These are phyloP conservation scores for Penicillium nucicola DNA, from an alignment of 495 filamentous ascomycete genomes.

Conservation along the genomic window DNA sequence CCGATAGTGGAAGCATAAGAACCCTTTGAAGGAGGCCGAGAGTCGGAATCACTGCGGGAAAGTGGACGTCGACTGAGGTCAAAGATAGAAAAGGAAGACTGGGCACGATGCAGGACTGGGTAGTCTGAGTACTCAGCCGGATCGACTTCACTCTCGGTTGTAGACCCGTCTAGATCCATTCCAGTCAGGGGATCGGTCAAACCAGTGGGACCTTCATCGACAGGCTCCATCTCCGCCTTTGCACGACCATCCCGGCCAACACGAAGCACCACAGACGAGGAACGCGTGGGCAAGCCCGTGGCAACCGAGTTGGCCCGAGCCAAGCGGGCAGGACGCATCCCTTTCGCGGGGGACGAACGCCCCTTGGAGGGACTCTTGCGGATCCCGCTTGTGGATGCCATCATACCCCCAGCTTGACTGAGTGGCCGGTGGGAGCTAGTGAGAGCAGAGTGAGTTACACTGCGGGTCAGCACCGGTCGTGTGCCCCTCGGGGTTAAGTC, in stretches of 20 bases:
- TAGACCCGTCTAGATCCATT: slow-evolving; percentile 47
- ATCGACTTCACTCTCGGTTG: slow-evolving; percentile 48
- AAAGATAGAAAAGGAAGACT: slow-evolving; percentile 58
- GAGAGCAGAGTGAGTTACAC: slow-evolving; percentile 46
- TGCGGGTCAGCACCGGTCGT: slow-evolving; percentile 58
- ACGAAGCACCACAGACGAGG: slow-evolving; percentile 58
- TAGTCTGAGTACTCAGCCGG: slow-evolving; percentile 66
- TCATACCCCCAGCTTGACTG: slow-evolving; percentile 27
- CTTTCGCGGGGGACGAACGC: slow-evolving; percentile 38
- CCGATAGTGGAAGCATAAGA: slow-evolving; percentile 45
- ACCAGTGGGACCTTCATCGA: slow-evolving; percentile 42
- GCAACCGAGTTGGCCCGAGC: slow-evolving; percentile 32
- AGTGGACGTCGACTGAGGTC: slow-evolving; percentile 45
- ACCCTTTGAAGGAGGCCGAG: slow-evolving; percentile 48
- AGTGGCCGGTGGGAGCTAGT: slow-evolving; percentile 27
- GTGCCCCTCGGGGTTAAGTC: slow-evolving; percentile 39
- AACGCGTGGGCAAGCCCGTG: slow-evolving; percentile 30
- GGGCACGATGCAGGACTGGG: slow-evolving; percentile 61
- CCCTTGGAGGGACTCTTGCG: slow-evolving; percentile 47
- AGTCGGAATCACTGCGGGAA: slow-evolving; percentile 54
- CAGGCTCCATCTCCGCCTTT: slow-evolving; percentile 63
- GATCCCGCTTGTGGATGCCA: slow-evolving; percentile 38
- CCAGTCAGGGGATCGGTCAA: slow-evolving; percentile 39
- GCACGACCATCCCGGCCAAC: slow-evolving; percentile 72
- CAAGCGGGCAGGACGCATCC: slow-evolving; percentile 27